Conservation (phyloP, 2,329 filamentous ascomycete genomes). For the Fusarium subtropicale region DNA sequence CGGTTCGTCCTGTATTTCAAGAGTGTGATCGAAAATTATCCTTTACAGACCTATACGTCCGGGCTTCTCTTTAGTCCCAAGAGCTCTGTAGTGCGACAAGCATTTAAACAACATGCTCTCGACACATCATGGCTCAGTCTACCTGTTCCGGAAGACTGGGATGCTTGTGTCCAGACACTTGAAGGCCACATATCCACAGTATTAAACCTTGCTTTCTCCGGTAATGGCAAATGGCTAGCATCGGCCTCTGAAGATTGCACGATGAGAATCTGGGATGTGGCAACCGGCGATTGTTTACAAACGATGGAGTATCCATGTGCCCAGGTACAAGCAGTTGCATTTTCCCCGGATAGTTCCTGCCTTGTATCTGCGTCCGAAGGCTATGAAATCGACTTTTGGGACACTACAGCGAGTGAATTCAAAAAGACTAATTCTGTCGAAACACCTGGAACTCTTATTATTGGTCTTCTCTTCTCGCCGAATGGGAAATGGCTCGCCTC, state of each 20-base stretch:
- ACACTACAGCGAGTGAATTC: not conserved
- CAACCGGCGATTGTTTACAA: not conserved
- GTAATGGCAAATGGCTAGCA: not conserved
- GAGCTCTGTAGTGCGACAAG: not conserved
- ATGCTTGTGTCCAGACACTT: not conserved
- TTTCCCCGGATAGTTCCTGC: not conserved
- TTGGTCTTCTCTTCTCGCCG: not conserved
- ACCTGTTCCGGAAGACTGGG: not conserved
- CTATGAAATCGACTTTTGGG: not conserved
- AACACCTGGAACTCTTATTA: rapidly evolving
- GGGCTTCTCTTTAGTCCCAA: not conserved
- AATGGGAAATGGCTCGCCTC: not conserved
- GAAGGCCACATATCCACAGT: not conserved
- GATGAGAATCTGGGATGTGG: not conserved
- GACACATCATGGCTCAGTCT: not conserved
- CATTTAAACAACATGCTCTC: not conserved
- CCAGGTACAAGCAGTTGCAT: not conserved
- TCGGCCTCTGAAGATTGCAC: not conserved
- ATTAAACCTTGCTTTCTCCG: not conserved
- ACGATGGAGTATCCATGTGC: not conserved
- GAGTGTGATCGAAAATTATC: not conserved
- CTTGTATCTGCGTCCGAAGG: not conserved
- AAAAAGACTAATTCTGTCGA: not conserved
- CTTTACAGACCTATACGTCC: not conserved
- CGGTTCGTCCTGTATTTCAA: not conserved